These are phyloP conservation scores for Fremontodendron californicum DNA, from an alignment of 345 rosid species.

Conservation along the genomic window DNA sequence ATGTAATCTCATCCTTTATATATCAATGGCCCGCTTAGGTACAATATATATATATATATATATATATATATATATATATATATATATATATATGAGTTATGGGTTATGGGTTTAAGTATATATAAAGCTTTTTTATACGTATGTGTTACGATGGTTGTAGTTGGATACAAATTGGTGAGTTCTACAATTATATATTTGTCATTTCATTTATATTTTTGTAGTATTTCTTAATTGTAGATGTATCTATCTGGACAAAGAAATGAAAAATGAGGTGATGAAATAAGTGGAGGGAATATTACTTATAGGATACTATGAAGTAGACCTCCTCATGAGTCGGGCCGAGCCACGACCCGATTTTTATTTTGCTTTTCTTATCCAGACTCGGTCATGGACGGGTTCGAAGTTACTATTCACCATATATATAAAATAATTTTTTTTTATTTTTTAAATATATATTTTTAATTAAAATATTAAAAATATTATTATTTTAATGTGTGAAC, in stretches of 20 bases:
- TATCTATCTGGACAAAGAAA: constrained; percentile 16
- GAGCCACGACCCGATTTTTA: too few relatives aligned
- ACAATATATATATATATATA: background rate
- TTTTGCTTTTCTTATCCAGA: too few relatives aligned
- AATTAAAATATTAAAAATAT: too few relatives aligned
- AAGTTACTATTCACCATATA: too few relatives aligned
- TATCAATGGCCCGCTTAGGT: constrained; percentile 1
- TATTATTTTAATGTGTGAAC: too few relatives aligned
- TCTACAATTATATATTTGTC: constrained; percentile 12
- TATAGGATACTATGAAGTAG: too few relatives aligned
- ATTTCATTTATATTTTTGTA: constrained; percentile 4
- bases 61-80: too few relatives aligned
- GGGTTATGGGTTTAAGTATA: too few relatives aligned
- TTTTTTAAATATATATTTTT: too few relatives aligned
- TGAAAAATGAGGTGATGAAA: background rate
- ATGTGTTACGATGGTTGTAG: background rate
- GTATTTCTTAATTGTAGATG: constrained; percentile 8
- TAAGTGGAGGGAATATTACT: background rate
- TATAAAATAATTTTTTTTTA: too few relatives aligned
- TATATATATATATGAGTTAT: background rate
- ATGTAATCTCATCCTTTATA: constrained; percentile 8
- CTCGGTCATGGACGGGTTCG: too few relatives aligned
- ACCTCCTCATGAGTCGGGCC: too few relatives aligned
- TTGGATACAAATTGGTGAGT: constrained; percentile 7
- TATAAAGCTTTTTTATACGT: background rate